These are phyloP conservation scores for Microthlaspi erraticum DNA, from an alignment of 345 rosid species.

Conservation along the genomic window DNA sequence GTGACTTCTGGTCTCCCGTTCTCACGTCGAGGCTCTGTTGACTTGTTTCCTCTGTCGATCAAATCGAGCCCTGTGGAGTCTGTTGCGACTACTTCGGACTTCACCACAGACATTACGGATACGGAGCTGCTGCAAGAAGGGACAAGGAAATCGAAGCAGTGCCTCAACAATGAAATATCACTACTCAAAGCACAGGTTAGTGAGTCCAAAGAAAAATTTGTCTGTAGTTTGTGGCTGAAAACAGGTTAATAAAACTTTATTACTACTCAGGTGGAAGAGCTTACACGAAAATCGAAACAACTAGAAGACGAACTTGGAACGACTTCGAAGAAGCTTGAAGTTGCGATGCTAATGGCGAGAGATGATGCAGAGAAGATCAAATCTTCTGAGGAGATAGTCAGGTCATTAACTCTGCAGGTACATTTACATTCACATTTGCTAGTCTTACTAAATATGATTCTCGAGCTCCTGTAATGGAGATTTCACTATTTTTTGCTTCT, in stretches of 20 bases:
- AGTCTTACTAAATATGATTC: constrained; percentile 4
- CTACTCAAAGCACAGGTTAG: constrained; percentile 71
- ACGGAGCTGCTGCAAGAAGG: constrained; percentile 51
- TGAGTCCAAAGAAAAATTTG: background rate
- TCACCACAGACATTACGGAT: constrained; percentile 43
- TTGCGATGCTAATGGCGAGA: constrained; percentile 49
- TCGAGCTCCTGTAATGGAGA: background rate
- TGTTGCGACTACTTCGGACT: constrained; percentile 51
- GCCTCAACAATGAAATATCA: constrained; percentile 53
- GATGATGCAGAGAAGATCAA: constrained; percentile 67
- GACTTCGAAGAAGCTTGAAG: constrained; percentile 57
- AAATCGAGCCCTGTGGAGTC: constrained; percentile 59
- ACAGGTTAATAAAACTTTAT: background rate
- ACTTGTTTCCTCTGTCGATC: constrained; percentile 53
- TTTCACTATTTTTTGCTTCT: background rate
- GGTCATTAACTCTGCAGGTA: constrained; percentile 64
- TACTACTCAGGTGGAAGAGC: constrained; percentile 64
- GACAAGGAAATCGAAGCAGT: constrained; percentile 52
- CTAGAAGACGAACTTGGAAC: constrained; percentile 61
- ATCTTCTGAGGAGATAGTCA: constrained; percentile 58
- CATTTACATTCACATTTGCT: constrained; percentile 7
- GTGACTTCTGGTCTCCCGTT: constrained; percentile 49
- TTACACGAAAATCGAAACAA: constrained; percentile 53
- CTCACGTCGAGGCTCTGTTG: constrained; percentile 50
- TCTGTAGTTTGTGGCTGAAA: background rate